Base-by-base conservation (phyloP, 306 rosid species). In the Aeschynomene evenia region DNA sequence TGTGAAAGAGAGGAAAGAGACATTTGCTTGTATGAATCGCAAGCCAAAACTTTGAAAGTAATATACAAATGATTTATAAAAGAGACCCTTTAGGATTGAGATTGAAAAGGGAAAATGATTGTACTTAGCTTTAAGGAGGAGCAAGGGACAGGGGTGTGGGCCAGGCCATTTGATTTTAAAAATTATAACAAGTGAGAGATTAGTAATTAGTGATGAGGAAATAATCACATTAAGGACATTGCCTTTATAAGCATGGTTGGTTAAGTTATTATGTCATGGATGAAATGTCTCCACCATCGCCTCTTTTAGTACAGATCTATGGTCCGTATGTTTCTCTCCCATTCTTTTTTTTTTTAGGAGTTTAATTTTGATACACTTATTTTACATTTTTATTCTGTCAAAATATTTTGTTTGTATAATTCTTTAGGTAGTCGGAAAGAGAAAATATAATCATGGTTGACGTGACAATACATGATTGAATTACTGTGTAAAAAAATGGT, bases 11-110 rank as follows among this genome's bases (percentile, higher is more conserved):
- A 52, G 36, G 66, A 80, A 86, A 83, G 77, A 74, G 87, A 89
- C 86, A 76, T 81, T 92, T 90, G 96, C 98, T 88, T 92, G 87
- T 89, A 88, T 90, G 89, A 81, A 90, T 88, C 85, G 98, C 98
- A 90, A 92, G 88, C 96, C 81, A 71, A 85, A 87, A 71, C 84
- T 86, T 89, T 82, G 74, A 79, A 89, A 81, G 68, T 81, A 83
- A 88, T 86, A 65, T 80, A 75, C 76, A 81, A 79, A 80, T 85
- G 63, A 87, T 81, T 81, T 76, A 67, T 80, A 72, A 82, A 75
- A 78, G 73, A 75, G 80, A 69, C 78, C 78, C 68, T 68, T 80
- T 81, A 45, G 68, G 83, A 80, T n/a, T n/a, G 63, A 83, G 81
- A 58, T 45, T 72, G 76, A 59, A 80, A 80, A 76, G 80, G 78